phyloP scores from a whole-genome alignment of 164 flowering plant species.

The Houttuynia cordata region DNA sequence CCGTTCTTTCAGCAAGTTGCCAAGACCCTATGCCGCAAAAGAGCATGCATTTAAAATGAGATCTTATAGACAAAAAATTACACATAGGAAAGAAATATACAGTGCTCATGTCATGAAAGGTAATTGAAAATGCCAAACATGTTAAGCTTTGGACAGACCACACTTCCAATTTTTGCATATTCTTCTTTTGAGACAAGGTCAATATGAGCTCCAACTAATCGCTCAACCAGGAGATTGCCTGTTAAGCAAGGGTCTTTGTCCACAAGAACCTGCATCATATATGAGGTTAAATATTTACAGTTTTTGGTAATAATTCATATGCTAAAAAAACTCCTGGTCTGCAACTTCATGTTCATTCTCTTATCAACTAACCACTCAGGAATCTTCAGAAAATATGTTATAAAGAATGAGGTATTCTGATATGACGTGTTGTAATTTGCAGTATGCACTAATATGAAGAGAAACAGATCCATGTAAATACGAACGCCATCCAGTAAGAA shows the following conservation, averaged over 20 bases:
- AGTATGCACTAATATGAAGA: too few relatives aligned
- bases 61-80: too few relatives aligned
- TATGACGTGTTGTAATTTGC: too few relatives aligned
- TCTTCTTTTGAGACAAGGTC: conserved; percentile 95
- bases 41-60: not conserved
- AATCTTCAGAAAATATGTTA: too few relatives aligned
- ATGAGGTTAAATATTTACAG: not conserved
- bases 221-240: conserved; percentile 91
- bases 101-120: not conserved
- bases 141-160: conserved; percentile 29
- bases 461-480: too few relatives aligned
- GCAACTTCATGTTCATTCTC: too few relatives aligned
- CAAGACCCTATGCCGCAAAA: conserved; percentile 44
- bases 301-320: too few relatives aligned
- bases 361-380: too few relatives aligned
- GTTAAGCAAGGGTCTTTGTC: conserved; percentile 89
- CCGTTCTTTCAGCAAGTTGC: conserved; percentile 56
- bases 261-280: conserved; percentile 46
- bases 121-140: too few relatives aligned
- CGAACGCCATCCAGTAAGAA: too few relatives aligned
- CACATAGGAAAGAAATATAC: not conserved
- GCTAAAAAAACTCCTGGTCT: too few relatives aligned
- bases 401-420: too few relatives aligned
- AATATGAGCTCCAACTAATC: conserved; percentile 81
- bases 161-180: conserved; percentile 67